Evolutionary conservation across 768 basidiomycete species (phyloP), one percentile per base, ranked within the genome.

Genomic region (Rhodotorula taiwanensis): DNA sequence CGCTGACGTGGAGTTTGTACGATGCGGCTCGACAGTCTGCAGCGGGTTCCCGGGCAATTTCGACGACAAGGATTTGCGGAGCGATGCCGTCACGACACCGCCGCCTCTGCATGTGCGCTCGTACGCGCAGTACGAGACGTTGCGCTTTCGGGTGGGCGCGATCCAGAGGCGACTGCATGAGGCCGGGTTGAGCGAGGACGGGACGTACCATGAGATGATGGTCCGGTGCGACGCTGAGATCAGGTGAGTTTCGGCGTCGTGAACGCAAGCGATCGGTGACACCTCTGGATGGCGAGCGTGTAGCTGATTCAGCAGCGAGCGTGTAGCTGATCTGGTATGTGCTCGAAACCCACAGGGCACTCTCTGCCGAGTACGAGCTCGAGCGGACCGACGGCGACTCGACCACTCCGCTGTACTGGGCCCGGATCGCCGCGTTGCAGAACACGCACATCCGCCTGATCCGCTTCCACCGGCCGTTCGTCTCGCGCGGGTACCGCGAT

Each of bases 391-490:
- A 66, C 10, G 54, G 54, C 27, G 39, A 42, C 58, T 58, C 60
- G 51, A 48, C 64, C 31, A 56, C 55, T 13, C 41, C 34, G 7
- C 27, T 48, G 54, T 54, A 56, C 43, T 66, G 64, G 64, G 59
- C 59, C 5, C 16, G 64, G 11, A 30, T 58, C 23, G 52, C 60
- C 30, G 36, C 58, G 14, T 15, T 56, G 8, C 64, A 66, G 44
- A 66, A 66, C 51, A 34, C 56, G 55, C 28, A 61, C 20, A 58
- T 66, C 23, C 58, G 64, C 14, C 45, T 55, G 4, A 57, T 60
- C 36, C 64, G 64, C 2, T 52, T 66, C 39, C 45, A 66, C 43
- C 58, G 64, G 1, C 64, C 64, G 30, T 53, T 66, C 58, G 43
- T 60, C 39, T 33, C 30, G n/a, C 43, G 59, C 36, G 64, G 64